Base-by-base conservation (phyloP, 805 yeast genomes). In the Candida cerambycidarum region DNA sequence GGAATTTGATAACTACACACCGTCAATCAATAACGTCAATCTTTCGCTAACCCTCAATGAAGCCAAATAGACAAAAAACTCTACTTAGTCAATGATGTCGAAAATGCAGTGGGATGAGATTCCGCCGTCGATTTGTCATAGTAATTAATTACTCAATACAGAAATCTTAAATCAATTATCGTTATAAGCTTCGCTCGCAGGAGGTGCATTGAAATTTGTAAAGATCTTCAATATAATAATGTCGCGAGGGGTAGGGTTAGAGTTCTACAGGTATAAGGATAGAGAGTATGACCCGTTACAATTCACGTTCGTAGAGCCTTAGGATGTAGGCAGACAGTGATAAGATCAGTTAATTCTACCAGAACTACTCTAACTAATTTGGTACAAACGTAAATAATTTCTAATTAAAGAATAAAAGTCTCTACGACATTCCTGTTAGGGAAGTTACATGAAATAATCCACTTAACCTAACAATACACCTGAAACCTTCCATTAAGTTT, bases 181-280 rank as follows among this genome's bases (percentile, higher is more conserved):
- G 10, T 4, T 4, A 33, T 21, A 33, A 33, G 37, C 37, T 33
- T 33, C 37, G 19, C 37, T 33, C 37, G 37, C 37, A 33, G 37
- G 19, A 23, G 17, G 15, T 33, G 37, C 37, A 19, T 33, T 23
- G 27, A 19, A 33, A 23, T 18, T 25, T 23, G 24, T 17, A 24
- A 18, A 23, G 13, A n/a, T 12, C 25, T 21, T 25, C 11, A 11
- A 5, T 25, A 11, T 6, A 7, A 9, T 7, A n/a, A 25, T 25
- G 29, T 25, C 29, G 29, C n/a, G 29, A 9, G 29, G 29, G 13
- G 29, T 7, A 7, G 29, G 29, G 29, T n/a, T n/a, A n/a, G n/a
- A n/a, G n/a, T n/a, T n/a, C n/a, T n/a, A n/a, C n/a, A n/a, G n/a
- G n/a, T n/a, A n/a, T n/a, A n/a, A n/a, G n/a, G n/a, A n/a, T n/a